Evolutionary conservation across 257 asterid species (phyloP), one percentile per base, ranked within the genome.

Genomic region (Nemophila menziesii): DNA sequence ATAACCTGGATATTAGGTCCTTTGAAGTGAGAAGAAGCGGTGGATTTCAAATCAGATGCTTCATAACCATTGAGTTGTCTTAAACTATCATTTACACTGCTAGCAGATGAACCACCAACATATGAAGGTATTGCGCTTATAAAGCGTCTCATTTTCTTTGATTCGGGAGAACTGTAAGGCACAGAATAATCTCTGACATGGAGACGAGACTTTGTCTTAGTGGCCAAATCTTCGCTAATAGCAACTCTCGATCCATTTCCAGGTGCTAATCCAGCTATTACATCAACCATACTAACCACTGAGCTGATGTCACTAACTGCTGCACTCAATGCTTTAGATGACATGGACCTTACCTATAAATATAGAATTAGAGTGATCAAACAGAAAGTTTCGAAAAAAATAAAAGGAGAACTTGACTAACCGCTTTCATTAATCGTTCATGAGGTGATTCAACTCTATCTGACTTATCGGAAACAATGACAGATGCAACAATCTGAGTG

Each of bases 231-330:
- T 65, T 80, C 85, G 42, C 93, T 89, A 3, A 74, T 81, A 22
- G 93, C 82, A 49, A 89, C 89, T 54, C 90, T 76, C 20, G 93
- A 80, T 43, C 93, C 93, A 72, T 77, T 80, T 37, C 82, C 93
- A 11, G 90, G 93, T 54, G 93, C 93, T 58, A 89, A 80, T 55
- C 90, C 89, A n/a, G 89, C 85, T 43, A 74, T 74, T 65, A 85
- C 72, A 66, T 81, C 93, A 11, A 71, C 72, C 90, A 77, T 77
- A 51, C 89, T 77, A 64, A 77, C 77, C 50, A 77, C 89, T 12
- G 93, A 77, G 55, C 85, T 65, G 56, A 81, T 77, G 52, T 77
- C 93, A 65, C 72, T 81, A 37, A 81, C 69, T 37, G 93, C 55
- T 54, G 93, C 75, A 71, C 68, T 69, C 76, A 81, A 52, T 9